These are phyloP conservation scores for Gyrodon lividus DNA, from an alignment of 768 basidiomycete species.

Conservation along the genomic window DNA sequence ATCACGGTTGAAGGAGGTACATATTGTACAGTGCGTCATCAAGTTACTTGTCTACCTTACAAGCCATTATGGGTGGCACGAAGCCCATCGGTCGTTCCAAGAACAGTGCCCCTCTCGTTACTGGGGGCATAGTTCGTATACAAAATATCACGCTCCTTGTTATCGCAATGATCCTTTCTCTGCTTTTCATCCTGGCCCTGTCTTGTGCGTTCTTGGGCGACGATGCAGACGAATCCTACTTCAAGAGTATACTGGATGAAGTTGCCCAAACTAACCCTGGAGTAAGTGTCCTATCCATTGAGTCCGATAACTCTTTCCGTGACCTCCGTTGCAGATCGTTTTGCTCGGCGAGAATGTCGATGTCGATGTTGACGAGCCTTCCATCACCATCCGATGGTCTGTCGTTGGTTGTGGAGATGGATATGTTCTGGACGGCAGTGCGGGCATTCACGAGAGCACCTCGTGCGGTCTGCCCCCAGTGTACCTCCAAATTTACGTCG, in stretches of 20 bases:
- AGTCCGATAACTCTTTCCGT: not conserved
- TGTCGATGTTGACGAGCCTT: conserved; percentile 58
- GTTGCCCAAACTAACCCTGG: conserved; percentile 44
- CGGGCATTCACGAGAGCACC: conserved; percentile 44
- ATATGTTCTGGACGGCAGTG: conserved; percentile 45
- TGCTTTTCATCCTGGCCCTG: conserved; percentile 48
- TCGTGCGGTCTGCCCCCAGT: conserved; percentile 47
- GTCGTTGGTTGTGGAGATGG: conserved; percentile 50
- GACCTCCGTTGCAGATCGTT: conserved; percentile 40
- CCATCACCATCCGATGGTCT: conserved; percentile 55
- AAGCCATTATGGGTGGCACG: conserved; percentile 15
- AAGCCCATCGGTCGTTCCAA: conserved; percentile 8
- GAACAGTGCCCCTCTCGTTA: not conserved
- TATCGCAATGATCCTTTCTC: conserved; percentile 43
- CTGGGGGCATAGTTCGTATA: conserved; percentile 26
- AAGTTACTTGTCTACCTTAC: not conserved
- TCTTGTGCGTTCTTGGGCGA: conserved; percentile 50
- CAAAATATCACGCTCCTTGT: conserved; percentile 26
- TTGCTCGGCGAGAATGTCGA: conserved; percentile 57
- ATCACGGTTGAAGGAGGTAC: too few species aligned
- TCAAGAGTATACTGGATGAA: conserved; percentile 40
- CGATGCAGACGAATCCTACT: conserved; percentile 39
- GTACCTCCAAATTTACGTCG: conserved; percentile 45
- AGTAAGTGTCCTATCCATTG: conserved; percentile 31
- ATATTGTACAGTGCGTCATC: not conserved